Base-by-base conservation (phyloP, 179 eudicot species). In the Patellifolia procumbens region DNA sequence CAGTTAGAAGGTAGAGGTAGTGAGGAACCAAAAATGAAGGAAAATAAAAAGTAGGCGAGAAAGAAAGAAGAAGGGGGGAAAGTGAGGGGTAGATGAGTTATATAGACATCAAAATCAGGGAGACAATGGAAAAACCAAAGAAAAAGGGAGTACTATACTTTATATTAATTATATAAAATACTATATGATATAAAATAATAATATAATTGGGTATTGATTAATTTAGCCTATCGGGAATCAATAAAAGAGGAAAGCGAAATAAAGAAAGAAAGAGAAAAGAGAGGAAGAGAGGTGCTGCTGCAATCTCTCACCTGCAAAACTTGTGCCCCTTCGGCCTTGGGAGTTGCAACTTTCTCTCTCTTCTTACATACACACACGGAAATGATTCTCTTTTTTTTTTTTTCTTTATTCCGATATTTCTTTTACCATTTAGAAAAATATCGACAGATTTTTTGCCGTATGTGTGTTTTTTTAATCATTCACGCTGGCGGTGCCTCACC, bases 401-500 rank as follows among this genome's bases (percentile, higher is more conserved):
- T n/a, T n/a, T n/a, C n/a, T n/a, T n/a, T n/a, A n/a, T n/a, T n/a
- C n/a, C n/a, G n/a, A n/a, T n/a, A n/a, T n/a, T n/a, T n/a, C n/a
- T n/a, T n/a, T n/a, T n/a, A n/a, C n/a, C n/a, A n/a, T n/a, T n/a
- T n/a, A n/a, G n/a, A n/a, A 58, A 58, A 58, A 58, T 7, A 58
- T 49, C 2, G 20, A 13, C 5, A 12, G 16, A 12, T 9, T 49
- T 49, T 49, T 49, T 53, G 1, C 5, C n/a, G 24, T 19, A 19
- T 53, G 59, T 22, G 11, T 28, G 1, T 22, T 26, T 59, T 26
- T 2, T 26, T 7, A 26, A 53, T 19, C 10, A 34, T 20, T 71
- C 75, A 55, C 12, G 75, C 65, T 39, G 75, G 37, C 75, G 75
- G 75, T 72, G 75, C 52, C 65, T 56, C 28, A 11, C 68, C 58